phyloP scores from a whole-genome alignment of 2,329 filamentous ascomycete genomes.

The Colletotrichum plurivorum region DNA sequence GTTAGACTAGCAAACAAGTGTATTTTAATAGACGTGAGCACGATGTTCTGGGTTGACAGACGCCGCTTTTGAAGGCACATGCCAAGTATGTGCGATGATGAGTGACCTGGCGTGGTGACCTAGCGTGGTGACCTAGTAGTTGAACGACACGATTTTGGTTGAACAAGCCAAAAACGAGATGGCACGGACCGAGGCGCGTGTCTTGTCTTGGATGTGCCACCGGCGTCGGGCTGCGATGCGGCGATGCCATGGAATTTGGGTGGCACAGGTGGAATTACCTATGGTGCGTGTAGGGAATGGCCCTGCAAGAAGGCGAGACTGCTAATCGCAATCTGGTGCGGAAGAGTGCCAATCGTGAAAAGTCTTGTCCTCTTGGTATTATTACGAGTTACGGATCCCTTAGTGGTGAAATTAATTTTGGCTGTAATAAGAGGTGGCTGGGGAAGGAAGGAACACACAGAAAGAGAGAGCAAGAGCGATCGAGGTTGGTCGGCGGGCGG shows the following conservation, averaged over 20 bases:
- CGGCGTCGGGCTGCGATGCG: background rate
- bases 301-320: constrained; percentile 22
- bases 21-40: constrained; percentile 60
- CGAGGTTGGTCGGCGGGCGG: constrained; percentile 30
- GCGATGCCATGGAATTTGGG: background rate
- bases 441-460: constrained; percentile 9
- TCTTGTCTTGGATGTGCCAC: background rate
- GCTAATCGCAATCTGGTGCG: constrained; percentile 23
- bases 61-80: no score
- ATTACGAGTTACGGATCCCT: no score
- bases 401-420: constrained; percentile 21
- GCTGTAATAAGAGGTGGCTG: constrained; percentile 37
- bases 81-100: no score
- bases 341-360: background rate
- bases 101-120: no score
- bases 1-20: constrained; percentile 47
- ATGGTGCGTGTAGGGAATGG: constrained; percentile 25
- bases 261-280: background rate
- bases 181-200: background rate
- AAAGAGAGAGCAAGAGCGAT: background rate
- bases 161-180: background rate
- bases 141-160: no score
- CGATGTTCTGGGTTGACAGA: constrained; percentile 16
- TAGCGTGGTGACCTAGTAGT: no score
- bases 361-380: background rate